A percentile compares a stretch with the other conserved stretches of the same genome.
Conservation (phyloP, 495 filamentous ascomycete genomes). For the Trichodelitschia bisporula region DNA sequence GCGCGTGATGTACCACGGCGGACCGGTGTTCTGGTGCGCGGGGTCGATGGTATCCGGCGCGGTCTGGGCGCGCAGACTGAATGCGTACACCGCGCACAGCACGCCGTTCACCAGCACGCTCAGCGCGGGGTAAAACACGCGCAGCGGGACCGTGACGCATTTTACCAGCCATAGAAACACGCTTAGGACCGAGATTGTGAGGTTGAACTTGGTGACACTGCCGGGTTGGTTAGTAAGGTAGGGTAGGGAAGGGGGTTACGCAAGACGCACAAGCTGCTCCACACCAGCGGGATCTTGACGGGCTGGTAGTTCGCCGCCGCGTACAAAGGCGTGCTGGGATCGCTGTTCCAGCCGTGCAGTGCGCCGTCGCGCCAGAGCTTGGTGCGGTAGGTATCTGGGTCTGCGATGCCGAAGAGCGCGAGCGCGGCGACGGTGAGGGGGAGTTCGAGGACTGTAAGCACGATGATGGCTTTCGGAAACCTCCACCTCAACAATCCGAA, state of each 20-base stretch:
- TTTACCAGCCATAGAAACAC: conserved; percentile 43
- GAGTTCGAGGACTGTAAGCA: conserved; percentile 45
- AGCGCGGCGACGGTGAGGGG: conserved; percentile 41
- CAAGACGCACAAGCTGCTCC: conserved; percentile 65
- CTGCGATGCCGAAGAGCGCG: conserved; percentile 59
- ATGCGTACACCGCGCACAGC: conserved; percentile 37
- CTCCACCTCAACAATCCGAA: no score
- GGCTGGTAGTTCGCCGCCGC: conserved; percentile 50
- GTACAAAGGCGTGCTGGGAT: conserved; percentile 46
- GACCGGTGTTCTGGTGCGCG: conserved; percentile 33
- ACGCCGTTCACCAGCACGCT: conserved; percentile 30
- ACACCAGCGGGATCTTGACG: conserved; percentile 45
- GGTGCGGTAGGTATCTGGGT: conserved; percentile 55
- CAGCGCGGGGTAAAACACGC: conserved; percentile 46
- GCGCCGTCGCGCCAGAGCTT: conserved; percentile 61
- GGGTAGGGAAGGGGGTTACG: no score
- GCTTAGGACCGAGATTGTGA: conserved; percentile 55
- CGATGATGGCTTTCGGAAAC: conserved; percentile 33
- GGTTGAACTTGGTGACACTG: conserved; percentile 60
- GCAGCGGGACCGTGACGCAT: conserved; percentile 41
- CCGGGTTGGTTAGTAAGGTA: no score
- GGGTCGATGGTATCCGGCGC: conserved; percentile 61
- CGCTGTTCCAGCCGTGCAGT: conserved; percentile 62
- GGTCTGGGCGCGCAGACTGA: conserved; percentile 46
- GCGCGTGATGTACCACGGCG: conserved; percentile 70